phyloP scores from a whole-genome alignment of 2,329 filamentous ascomycete species.

The Bipolaris oryzae region DNA sequence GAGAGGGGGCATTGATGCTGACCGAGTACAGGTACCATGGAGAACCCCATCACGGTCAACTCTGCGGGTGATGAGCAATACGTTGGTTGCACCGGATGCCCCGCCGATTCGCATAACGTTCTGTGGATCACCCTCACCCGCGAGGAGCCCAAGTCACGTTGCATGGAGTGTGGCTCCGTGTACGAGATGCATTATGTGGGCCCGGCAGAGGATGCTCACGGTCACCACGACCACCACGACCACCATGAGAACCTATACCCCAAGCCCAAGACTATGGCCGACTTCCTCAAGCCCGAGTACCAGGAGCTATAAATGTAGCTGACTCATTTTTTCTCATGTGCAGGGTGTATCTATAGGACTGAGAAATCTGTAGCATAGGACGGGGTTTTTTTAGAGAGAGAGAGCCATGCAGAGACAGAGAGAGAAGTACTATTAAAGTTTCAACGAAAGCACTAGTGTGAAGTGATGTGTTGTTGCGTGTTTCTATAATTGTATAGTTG shows the following conservation, averaged over 20 bases:
- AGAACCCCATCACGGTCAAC: slow-evolving; percentile 85
- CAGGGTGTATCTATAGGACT: slow-evolving; percentile 40
- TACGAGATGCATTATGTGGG: slow-evolving; percentile 99
- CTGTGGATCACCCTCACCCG: slow-evolving; percentile 89
- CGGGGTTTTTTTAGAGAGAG: no score
- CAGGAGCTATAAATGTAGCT: slow-evolving; percentile 62
- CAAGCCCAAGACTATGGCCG: slow-evolving; percentile 89
- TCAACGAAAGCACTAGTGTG: slow-evolving; percentile 7
- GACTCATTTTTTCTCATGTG: slow-evolving; percentile 2
- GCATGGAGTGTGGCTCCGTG: slow-evolving; percentile 93
- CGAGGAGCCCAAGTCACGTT: slow-evolving; percentile 90
- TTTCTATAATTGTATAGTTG: not conserved
- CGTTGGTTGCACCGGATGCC: slow-evolving; percentile 91
- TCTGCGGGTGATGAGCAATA: slow-evolving; percentile 96
- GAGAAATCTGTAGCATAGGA: slow-evolving; percentile 43
- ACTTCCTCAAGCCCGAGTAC: slow-evolving; percentile 96
- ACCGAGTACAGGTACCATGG: slow-evolving; percentile 71
- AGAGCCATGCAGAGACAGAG: slow-evolving; percentile 17
- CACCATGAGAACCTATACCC: slow-evolving; percentile 60
- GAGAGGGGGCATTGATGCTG: slow-evolving; percentile 21
- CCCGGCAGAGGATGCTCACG: slow-evolving; percentile 72
- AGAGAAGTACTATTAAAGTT: slow-evolving; percentile 26
- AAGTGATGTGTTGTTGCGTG: not conserved
- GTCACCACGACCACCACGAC: slow-evolving; percentile 61
- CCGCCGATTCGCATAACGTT: slow-evolving; percentile 88